Evolutionary conservation across 176 grass and related monocot species (phyloP), one percentile per base, ranked within the genome.

Genomic region (Oryza australiensis): DNA sequence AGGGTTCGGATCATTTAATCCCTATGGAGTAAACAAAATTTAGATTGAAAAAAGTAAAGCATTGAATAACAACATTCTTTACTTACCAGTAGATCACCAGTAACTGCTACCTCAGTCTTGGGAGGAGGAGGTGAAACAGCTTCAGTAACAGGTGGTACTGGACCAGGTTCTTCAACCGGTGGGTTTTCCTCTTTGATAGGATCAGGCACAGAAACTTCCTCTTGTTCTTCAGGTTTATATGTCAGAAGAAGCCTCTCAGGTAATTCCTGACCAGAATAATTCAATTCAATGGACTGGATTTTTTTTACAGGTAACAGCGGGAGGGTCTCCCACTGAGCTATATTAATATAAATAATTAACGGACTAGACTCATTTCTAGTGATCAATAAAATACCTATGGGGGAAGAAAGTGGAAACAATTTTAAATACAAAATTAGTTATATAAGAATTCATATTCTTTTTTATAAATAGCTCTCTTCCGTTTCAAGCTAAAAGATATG

Each of bases 241-340:
- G 96, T 99, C 73, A 99, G 84, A 68, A 95, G 96, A 69, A 99
- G 96, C 70, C 93, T 91, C 82, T 99, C 96, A n/a, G 96, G 91
- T 70, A 95, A 88, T 90, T 99, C 96, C 96, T 99, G 73, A 73
- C 69, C 5, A 66, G 12, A 85, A 77, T 13, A 79, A 64, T 7
- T 35, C 12, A 14, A 32, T 86, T 15, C 78, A 60, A 71, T 68
- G 30, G 30, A 76, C 5, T 73, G 5, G 45, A 1, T 55, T 55
- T 55, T 22, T 14, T 55, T 55, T 55, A 22, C 3, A 2, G 0
- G 18, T 55, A 55, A 22, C 18, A 55, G 20, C 1, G 1, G 51
- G 5, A 55, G 48, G 22, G 51, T 20, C 20, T 55, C 4, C 51
- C 18, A 18, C 51, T 55, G 51, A 9, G 51, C 51, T 20, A n/a